Base-by-base conservation (phyloP, 768 basidiomycete species). In the Lenzites betulinus region DNA sequence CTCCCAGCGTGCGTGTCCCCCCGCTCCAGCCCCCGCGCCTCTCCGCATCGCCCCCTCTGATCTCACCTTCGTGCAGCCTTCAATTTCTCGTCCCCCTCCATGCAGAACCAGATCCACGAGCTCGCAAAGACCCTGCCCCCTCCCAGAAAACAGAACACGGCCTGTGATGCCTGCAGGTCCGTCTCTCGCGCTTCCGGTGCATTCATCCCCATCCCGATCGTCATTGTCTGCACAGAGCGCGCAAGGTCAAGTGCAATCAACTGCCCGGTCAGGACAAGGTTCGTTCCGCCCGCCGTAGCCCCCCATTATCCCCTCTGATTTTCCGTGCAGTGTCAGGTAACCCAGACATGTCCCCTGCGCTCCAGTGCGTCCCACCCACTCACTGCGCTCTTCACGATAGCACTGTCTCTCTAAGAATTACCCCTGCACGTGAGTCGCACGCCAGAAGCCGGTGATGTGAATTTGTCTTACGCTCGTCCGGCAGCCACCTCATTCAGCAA, bases 111-210 rank as follows among this genome's bases (percentile, higher is more conserved):
- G 74, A 88, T 91, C 54, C 88, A 90, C 68, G 90, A 92, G 69
- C 82, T 90, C 38, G 87, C 88, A 54, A 90, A 89, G 77, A 83
- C 87, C 0, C 81, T 90, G 0, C 89, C 92, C 1, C 89, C 90
- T n/a, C 90, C 92, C 7, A 79, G 93, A 58, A 93, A 93, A 72
- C 93, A 95, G 76, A 95, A 95, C 71, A 91, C 92, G 22, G 93
- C 94, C 26, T 95, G 93, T 74, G 93, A 95, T 78, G 90, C 90
- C 53, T 95, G 93, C 85, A 89, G 90, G 90, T 88, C 7, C 59
- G 76, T 64, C 57, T 18, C 38, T 22, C 55, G 44, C 57, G 28
- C 4, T 35, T 47, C 36, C 26, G 3, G 48, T 35, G 53, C 30
- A 26, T 41, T 49, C 54, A 47, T 25, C 50, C 16, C 20, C 41